Evolutionary conservation across 441 rosid genomes (phyloP).

Genomic region (Biscutella laevigata): DNA sequence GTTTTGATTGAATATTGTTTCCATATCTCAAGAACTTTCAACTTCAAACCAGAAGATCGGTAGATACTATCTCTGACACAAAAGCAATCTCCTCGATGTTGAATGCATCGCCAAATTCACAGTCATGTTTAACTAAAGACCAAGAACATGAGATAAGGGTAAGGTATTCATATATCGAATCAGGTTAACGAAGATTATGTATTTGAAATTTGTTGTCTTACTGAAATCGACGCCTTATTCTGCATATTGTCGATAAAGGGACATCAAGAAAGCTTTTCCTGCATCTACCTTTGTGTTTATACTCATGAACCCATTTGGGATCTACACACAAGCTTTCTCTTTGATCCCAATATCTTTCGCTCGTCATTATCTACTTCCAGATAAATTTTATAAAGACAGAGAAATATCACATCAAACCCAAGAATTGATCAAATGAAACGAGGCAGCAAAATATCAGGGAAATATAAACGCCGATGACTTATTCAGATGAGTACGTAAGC

Average conservation of each 20-base stretch:
- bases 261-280: slow-evolving; percentile 81
- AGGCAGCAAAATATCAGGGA: background rate
- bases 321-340: slow-evolving; percentile 89
- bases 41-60: slow-evolving; percentile 3
- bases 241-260: slow-evolving; percentile 70
- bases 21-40: no score
- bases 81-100: slow-evolving; percentile 53
- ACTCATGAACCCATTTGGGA: slow-evolving; percentile 85
- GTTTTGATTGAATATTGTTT: no score
- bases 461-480: background rate
- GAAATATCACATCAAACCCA: no score
- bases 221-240: slow-evolving; percentile 95
- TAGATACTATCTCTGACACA: slow-evolving; percentile 44
- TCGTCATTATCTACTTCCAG: slow-evolving; percentile 53
- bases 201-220: slow-evolving; percentile 23
- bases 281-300: slow-evolving; percentile 59
- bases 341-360: slow-evolving; percentile 70
- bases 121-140: slow-evolving; percentile 73
- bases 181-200: background rate
- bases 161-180: background rate
- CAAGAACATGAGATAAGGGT: slow-evolving; percentile 6
- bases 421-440: slow-evolving; percentile 1
- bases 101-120: slow-evolving; percentile 76
- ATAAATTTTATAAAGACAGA: no score
- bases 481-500: background rate